phyloP scores from a whole-genome alignment of 2,329 filamentous ascomycete genomes.

The Davidsoniella virescens region DNA sequence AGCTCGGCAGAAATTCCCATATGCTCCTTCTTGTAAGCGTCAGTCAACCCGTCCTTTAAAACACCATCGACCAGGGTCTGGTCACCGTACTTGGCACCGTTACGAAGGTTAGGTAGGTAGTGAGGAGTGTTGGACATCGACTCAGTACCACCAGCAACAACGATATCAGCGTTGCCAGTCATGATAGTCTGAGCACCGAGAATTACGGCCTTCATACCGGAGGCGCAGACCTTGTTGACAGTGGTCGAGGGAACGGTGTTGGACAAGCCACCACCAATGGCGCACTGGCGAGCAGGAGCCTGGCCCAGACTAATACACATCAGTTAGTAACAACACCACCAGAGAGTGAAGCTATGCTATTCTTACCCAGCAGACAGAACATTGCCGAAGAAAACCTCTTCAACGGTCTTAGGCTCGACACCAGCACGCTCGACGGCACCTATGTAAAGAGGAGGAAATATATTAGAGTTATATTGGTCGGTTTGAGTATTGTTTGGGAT shows the following conservation, averaged over 20 bases:
- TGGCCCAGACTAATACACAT: constrained; percentile 58
- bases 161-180: constrained; percentile 79
- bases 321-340: constrained; percentile 11
- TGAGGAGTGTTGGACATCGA: constrained; percentile 98
- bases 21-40: constrained; percentile 90
- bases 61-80: constrained; percentile 79
- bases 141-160: constrained; percentile 89
- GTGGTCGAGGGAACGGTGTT: constrained; percentile 74
- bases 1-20: constrained; percentile 92
- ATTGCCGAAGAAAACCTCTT: constrained; percentile 97
- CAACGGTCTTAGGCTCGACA: constrained; percentile 75
- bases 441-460: constrained; percentile 18
- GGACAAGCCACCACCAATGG: constrained; percentile 71
- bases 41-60: constrained; percentile 84
- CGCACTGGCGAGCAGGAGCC: constrained; percentile 89
- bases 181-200: constrained; percentile 95
- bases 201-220: constrained; percentile 83
- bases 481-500: constrained; percentile 3
- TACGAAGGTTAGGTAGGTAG: constrained; percentile 78
- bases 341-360: not conserved
- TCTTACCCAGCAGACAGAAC: constrained; percentile 85
- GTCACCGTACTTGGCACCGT: constrained; percentile 85
- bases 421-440: constrained; percentile 70
- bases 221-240: constrained; percentile 98
- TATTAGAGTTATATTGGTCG: constrained; percentile 11